These are phyloP conservation scores for Aureobasidium sp. DNA, from an alignment of 2,329 filamentous ascomycete genomes.

Conservation along the genomic window DNA sequence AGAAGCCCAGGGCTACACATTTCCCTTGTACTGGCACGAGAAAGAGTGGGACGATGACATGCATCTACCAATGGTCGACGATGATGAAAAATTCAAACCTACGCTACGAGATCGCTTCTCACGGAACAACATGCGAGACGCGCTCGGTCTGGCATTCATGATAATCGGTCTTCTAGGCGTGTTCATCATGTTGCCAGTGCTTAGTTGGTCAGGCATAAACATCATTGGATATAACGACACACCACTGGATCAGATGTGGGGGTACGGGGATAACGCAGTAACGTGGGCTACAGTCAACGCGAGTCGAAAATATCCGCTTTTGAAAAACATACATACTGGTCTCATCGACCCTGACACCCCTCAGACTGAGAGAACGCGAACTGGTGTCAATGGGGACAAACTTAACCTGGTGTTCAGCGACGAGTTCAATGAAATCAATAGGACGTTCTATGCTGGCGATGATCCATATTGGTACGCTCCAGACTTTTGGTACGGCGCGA, in stretches of 20 bases:
- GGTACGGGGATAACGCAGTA: slow-evolving; percentile 18
- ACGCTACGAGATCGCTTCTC: slow-evolving; percentile 40
- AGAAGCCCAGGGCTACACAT: slow-evolving; percentile 35
- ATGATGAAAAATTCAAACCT: slow-evolving; percentile 39
- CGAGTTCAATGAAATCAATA: slow-evolving; percentile 47
- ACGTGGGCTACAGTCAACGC: slow-evolving; percentile 42
- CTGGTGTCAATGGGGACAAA: slow-evolving; percentile 39
- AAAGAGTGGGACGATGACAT: slow-evolving; percentile 48
- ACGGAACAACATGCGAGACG: slow-evolving; percentile 36
- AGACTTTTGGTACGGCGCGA: slow-evolving; percentile 50
- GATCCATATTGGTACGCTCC: slow-evolving; percentile 49
- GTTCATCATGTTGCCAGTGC: slow-evolving; percentile 45
- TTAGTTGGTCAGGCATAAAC: slow-evolving; percentile 39
- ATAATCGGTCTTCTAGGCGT: slow-evolving; percentile 41
- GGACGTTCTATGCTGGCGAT: slow-evolving; percentile 51
- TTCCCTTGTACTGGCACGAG: slow-evolving; percentile 43
- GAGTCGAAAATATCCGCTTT: slow-evolving; percentile 38
- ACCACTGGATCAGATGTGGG: slow-evolving; percentile 34
- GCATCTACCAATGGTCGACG: slow-evolving; percentile 46
- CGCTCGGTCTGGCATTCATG: slow-evolving; percentile 39
- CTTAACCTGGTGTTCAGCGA: slow-evolving; percentile 49
- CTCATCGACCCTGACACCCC: slow-evolving; percentile 50
- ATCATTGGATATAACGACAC: slow-evolving; percentile 33
- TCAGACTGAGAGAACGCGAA: slow-evolving; percentile 36
- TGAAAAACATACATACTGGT: slow-evolving; percentile 41